A percentile compares a stretch with the other conserved stretches of the same genome.
These are phyloP conservation scores for Closterium sp. DNA, from an alignment of 139 green algal species.

Conservation along the genomic window DNA sequence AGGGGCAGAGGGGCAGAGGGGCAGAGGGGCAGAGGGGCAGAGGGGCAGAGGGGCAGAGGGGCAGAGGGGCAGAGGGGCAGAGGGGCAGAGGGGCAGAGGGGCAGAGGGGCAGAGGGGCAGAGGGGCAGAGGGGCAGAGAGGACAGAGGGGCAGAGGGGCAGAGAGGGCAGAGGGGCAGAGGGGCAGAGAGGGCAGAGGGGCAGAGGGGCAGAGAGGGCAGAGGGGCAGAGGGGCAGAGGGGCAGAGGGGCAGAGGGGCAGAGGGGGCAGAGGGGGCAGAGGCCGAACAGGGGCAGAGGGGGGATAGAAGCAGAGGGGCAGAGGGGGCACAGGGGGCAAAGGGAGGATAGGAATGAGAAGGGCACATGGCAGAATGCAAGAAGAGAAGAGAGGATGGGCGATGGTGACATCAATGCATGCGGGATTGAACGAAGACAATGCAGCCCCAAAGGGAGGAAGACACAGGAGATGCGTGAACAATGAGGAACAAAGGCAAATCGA, in stretches of 20 bases:
- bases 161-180: neutral
- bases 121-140: neutral
- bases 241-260: neutral
- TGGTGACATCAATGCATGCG: too few relatives aligned
- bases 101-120: neutral
- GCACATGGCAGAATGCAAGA: too few relatives aligned
- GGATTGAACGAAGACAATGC: too few relatives aligned
- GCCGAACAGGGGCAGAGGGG: neutral
- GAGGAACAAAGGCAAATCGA: too few relatives aligned
- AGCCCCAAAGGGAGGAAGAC: too few relatives aligned
- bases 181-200: too few relatives aligned
- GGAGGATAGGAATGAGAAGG: too few relatives aligned
- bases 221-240: neutral
- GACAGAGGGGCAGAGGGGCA: neutral
- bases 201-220: too few relatives aligned
- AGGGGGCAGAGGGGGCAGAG: neutral
- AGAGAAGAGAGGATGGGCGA: too few relatives aligned
- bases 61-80: neutral
- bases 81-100: neutral
- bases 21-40: neutral
- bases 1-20: neutral
- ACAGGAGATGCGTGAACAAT: too few relatives aligned
- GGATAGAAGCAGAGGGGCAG: neutral
- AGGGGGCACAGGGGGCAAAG: too few relatives aligned
- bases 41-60: neutral